Evolutionary conservation across 345 rosid species (phyloP), one percentile per base, ranked within the genome.

Genomic region (Punica granatum): DNA sequence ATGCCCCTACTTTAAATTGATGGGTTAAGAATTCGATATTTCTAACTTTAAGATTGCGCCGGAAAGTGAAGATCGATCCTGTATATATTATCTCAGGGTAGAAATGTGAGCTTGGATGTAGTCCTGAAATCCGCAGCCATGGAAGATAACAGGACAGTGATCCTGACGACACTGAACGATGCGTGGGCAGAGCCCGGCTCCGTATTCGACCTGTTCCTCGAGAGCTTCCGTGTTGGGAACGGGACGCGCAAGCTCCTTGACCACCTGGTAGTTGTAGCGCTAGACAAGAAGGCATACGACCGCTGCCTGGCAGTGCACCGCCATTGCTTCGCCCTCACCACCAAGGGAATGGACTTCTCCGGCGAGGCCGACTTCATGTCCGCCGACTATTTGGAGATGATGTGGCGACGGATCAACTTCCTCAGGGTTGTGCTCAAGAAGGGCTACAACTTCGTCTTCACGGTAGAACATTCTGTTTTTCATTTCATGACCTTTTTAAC

Each of bases 151-250:
- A 81, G 72, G 59, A 89, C 96, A 6, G 87, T 89, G 16, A 85
- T 89, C 21, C 6, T 89, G 56, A 87, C 90, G 30, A 85, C 92
- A 19, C 41, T 84, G 69, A 89, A 86, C 33, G 74, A 78, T 54
- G 92, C 90, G 36, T 89, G 96, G 92, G 83, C 88, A 19, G 76
- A 81, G 66, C 82, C 89, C 8, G 71, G 67, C 16, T 85, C 96
- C 4, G 53, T 84, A 56, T 49, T 85, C 49, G 96, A 89, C 41
- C 41, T 89, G 8, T 87, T 89, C 75, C 65, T 89, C 65, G 79
- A 82, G 67, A 81, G 92, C 66, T 85, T 87, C 62, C 60, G 61
- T 18, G 65, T 72, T 0, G 92, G 96, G 32, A 72, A 82, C 28
- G 73, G 80, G 48, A 89, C 92, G 4, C 23, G 51, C 7, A 66